Evolutionary conservation across 345 rosid genomes (phyloP).

Genomic region (Eucalyptus cladocalyx): DNA sequence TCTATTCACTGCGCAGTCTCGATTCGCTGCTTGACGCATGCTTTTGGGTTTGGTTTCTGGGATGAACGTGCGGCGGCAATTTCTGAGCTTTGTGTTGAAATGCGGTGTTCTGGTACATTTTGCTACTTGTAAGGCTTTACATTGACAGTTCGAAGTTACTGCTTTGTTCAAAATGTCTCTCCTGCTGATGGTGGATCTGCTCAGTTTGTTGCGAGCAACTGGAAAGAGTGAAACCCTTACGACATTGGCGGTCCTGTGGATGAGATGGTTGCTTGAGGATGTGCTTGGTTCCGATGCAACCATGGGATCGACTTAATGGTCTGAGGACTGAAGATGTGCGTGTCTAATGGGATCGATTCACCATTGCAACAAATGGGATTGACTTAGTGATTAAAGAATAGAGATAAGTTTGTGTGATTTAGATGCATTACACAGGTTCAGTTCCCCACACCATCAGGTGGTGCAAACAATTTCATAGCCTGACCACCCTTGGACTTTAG

Average conservation of each 20-base stretch:
- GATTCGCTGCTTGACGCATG: background rate
- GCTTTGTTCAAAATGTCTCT: background rate
- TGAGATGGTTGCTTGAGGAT: background rate
- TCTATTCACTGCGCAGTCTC: background rate
- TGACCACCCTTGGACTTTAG: background rate
- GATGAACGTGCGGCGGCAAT: background rate
- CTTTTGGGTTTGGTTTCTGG: background rate
- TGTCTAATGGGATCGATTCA: background rate
- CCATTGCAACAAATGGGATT: background rate
- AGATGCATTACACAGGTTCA: rapidly evolving
- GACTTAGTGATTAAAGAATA: background rate
- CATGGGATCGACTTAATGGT: rapidly evolving
- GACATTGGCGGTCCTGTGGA: background rate
- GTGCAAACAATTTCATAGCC: background rate
- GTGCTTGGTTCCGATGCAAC: background rate
- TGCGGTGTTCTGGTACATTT: background rate
- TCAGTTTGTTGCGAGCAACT: background rate
- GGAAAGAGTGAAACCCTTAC: rapidly evolving
- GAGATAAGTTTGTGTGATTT: background rate
- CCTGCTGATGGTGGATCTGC: background rate
- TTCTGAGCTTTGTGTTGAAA: background rate
- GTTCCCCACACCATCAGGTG: background rate
- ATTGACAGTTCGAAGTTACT: background rate
- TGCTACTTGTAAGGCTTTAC: background rate
- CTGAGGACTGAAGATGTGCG: background rate